Base-by-base conservation (phyloP, 129 eudicot genomes). In the Tagetes patula region DNA sequence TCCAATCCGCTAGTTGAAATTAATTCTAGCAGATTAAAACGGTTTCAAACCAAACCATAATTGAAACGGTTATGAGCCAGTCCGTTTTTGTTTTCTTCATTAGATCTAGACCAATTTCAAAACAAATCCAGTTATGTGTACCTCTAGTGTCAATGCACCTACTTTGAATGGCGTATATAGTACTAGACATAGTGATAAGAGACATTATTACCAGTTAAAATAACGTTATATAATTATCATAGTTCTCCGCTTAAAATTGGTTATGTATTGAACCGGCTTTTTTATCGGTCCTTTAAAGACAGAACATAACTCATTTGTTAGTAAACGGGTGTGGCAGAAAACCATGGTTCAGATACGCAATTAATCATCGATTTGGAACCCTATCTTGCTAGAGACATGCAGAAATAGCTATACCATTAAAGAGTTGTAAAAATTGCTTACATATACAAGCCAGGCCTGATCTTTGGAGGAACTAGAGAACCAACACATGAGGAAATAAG, bases 391-490 rank as follows among this genome's bases (percentile, higher is more conserved):
- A 52, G 8, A 12, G 52, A 39, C 9, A 63, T 38, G 71, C 61
- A 40, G 40, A 74, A 49, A 63, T 63, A 48, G 42, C 13, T 48
- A 64, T 74, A 64, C 53, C 72, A 32, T 12, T 65, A 20, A 31
- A 64, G n/a, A 46, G 37, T 12, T 49, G 48, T 20, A 20, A 74
- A 46, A 64, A 74, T 41, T 77, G 36, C 55, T 61, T 40, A 49
- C 59, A 77, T 70, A 77, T 62, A 77, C 72, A 77, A 76, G 38
- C 60, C 38, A 36, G n/a, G 42, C 41, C 43, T 41, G 40, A 71
- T 31, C 27, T 27, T 38, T 55, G 66, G 77, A 72, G 77, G 60
- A 43, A 33, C 69, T 43, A 46, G 58, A 76, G 33, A 13, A 53
- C 53, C 34, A 30, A 42, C 46, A 42, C 66, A 52, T 8, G 20